These are phyloP conservation scores for Stenogyne calaminthoides DNA, from an alignment of 305 asterid species.

Conservation along the genomic window DNA sequence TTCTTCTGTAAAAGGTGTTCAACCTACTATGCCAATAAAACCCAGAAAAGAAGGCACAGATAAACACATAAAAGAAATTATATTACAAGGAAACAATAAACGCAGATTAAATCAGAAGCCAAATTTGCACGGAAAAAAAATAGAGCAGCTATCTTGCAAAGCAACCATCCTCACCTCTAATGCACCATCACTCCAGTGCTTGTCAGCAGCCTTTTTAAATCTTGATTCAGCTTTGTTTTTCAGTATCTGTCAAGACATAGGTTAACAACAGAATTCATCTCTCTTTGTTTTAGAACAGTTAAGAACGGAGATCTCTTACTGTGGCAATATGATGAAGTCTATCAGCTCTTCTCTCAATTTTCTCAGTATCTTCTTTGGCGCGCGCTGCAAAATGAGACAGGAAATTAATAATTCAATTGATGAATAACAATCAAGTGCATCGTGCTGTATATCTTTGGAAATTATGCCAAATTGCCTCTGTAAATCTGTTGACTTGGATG, in stretches of 20 bases:
- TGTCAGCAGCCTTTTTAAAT: slow-evolving; percentile 82
- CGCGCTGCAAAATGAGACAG: slow-evolving; percentile 58
- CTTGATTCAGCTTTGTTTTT: slow-evolving; percentile 72
- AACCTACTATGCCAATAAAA: neutral
- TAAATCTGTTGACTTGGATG: neutral
- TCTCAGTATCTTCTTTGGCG: slow-evolving; percentile 89
- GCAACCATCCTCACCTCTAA: slow-evolving; percentile 63
- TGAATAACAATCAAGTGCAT: slow-evolving; percentile 21
- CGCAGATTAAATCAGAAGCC: neutral
- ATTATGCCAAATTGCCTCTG: neutral
- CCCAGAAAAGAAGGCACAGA: neutral
- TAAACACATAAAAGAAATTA: neutral
- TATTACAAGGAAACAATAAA: no score
- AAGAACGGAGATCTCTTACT: slow-evolving; percentile 47
- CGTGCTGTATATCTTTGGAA: slow-evolving; percentile 9
- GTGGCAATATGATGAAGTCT: slow-evolving; percentile 78
- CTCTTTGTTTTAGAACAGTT: neutral
- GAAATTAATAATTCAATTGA: slow-evolving; percentile 5
- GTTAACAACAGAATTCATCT: slow-evolving; percentile 2
- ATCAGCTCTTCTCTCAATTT: slow-evolving; percentile 90
- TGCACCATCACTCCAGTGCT: slow-evolving; percentile 97
- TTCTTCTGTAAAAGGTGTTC: neutral
- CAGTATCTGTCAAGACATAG: slow-evolving; percentile 51
- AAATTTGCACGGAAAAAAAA: neutral
- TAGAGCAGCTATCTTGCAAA: neutral